A percentile compares a stretch with the other conserved stretches of the same genome.
Evolutionary conservation across 2,329 filamentous ascomycete species (phyloP).

Genomic region (Didymella glomerata): DNA sequence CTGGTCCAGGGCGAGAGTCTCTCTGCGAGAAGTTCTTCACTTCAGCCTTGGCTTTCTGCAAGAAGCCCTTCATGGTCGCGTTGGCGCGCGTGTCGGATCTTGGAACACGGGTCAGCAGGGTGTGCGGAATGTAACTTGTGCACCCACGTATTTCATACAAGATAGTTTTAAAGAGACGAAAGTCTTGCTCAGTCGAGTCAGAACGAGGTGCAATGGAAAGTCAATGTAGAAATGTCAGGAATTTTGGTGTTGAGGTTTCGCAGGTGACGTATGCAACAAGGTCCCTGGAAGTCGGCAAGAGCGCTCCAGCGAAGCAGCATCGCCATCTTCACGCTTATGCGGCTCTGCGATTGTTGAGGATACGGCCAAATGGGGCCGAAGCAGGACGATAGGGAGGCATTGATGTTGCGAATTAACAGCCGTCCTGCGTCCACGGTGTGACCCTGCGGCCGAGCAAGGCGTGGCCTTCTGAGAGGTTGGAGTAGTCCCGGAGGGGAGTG

Average conservation of each 20-base stretch:
- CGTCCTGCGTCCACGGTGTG: slow-evolving; percentile 9
- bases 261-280: slow-evolving; percentile 19
- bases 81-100: neutral
- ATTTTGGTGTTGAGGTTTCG: slow-evolving; percentile 8
- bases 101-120: neutral
- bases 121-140: slow-evolving; percentile 6
- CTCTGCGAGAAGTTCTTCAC: slow-evolving; percentile 25
- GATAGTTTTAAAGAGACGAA: neutral
- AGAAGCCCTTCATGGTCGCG: slow-evolving; percentile 36
- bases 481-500: neutral
- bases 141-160: neutral
- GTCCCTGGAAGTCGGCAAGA: slow-evolving; percentile 14
- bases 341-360: slow-evolving; percentile 13
- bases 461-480: neutral
- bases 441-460: slow-evolving; percentile 14
- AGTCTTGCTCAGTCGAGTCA: neutral
- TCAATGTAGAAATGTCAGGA: slow-evolving; percentile 2
- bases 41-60: slow-evolving; percentile 43
- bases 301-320: slow-evolving; percentile 6
- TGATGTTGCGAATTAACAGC: slow-evolving; percentile 11
- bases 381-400: slow-evolving; percentile 13
- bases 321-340: slow-evolving; percentile 6
- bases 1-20: slow-evolving; percentile 1
- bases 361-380: slow-evolving; percentile 8
- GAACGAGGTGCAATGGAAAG: neutral